Base-by-base conservation (phyloP, 306 rosid species). In the Inga leiocalycina region DNA sequence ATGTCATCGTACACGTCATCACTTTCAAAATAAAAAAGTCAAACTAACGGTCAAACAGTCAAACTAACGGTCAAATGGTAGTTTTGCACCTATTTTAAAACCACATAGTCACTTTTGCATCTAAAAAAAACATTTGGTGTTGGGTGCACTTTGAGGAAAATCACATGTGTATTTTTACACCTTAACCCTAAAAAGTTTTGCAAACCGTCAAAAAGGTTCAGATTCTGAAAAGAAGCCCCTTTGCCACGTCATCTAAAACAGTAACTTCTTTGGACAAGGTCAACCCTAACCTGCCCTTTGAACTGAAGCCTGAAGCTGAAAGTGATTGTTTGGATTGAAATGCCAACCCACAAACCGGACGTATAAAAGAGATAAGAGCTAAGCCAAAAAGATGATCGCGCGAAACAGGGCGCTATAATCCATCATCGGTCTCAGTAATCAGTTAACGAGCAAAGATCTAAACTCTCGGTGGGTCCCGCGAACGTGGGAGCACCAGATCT, bases 381-480 rank as follows among this genome's bases (percentile, higher is more conserved):
- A 10, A 20, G 52, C 54, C 52, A 39, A 57, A 20, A 30, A 14
- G 12, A 37, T 68, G 73, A 19, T 5, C 5, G 0, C 3, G 48
- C 16, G 30, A 37, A 68, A 68, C 48, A 17, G 15, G 73, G 45
- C 27, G n/a, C 48, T 16, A 3, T 37, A 17, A 1, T 54, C 24
- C 12, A 32, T 32, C 43, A 6, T 32, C 17, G 69, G 20, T 32
- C 69, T 11, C 17, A 7, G 10, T 2, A 11, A 57, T 57, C 30
- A 0, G 64, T 57, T 57, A 57, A 57, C 10, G 0, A 19, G 2
- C 10, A 19, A 54, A 13, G 71, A 3, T 32, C 34, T 75, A 34
- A 10, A 71, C 49, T 54, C 51, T 7, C 8, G 27, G 51, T 76
- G 79, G 79, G 70, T 49, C 79, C 79, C 54, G 15, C 54, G 48